phyloP scores from a whole-genome alignment of 805 yeast genomes.

The Blastobotrys muscicola region DNA sequence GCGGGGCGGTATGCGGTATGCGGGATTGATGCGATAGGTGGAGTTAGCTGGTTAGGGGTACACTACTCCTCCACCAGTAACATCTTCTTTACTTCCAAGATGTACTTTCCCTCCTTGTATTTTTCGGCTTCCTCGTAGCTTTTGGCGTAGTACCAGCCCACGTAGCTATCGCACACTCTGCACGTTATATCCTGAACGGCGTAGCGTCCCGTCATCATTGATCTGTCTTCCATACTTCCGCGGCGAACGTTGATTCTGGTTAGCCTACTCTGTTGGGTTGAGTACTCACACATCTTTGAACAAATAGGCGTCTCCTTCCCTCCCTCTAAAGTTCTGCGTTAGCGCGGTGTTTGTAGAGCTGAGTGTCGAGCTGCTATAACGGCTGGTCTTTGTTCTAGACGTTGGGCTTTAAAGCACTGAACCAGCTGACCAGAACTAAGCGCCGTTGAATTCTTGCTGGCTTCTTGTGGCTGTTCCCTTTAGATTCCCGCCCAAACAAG shows the following conservation, averaged over 20 bases:
- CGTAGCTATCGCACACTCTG: slow-evolving; percentile 40
- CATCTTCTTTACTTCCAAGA: slow-evolving; percentile 35
- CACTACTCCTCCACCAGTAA: slow-evolving; percentile 1
- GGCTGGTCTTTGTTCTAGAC: too few relatives aligned
- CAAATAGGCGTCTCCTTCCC: slow-evolving; percentile 48
- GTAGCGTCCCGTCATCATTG: slow-evolving; percentile 54
- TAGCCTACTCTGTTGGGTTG: background rate
- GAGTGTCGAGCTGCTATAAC: too few relatives aligned
- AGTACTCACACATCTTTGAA: slow-evolving; percentile 36
- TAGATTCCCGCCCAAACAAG: too few relatives aligned
- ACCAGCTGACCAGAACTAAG: too few relatives aligned
- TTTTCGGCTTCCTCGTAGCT: slow-evolving; percentile 38
- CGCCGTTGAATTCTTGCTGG: too few relatives aligned
- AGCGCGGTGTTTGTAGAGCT: too few relatives aligned
- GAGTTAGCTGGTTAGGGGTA: too few relatives aligned
- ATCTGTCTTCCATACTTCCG: slow-evolving; percentile 31
- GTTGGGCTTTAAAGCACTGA: too few relatives aligned
- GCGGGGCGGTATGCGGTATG: background rate
- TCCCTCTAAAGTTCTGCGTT: slow-evolving; percentile 39
- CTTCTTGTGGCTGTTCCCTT: too few relatives aligned
- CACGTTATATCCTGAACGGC: slow-evolving; percentile 49
- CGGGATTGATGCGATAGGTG: background rate
- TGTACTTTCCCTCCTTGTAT: slow-evolving; percentile 54
- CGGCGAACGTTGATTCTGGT: slow-evolving; percentile 33
- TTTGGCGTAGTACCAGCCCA: slow-evolving; percentile 58